Conservation (phyloP, 495 filamentous ascomycete species). For the Penicillium herquei region DNA sequence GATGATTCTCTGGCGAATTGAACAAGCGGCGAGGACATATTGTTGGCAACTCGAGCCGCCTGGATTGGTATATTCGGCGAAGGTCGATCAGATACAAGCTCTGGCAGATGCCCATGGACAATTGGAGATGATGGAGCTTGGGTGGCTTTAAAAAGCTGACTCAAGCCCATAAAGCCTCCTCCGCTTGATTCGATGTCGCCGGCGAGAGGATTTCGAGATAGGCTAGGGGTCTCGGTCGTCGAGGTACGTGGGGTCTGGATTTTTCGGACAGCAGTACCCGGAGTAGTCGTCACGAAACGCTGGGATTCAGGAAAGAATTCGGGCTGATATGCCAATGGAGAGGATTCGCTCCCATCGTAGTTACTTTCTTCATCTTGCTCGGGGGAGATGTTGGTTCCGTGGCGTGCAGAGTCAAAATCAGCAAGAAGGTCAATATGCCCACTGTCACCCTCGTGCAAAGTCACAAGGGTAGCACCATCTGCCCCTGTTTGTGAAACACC, state of each 20-base stretch:
- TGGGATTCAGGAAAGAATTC: conserved; percentile 51
- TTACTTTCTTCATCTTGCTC: conserved; percentile 40
- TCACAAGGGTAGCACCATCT: conserved; percentile 37
- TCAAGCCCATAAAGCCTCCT: conserved; percentile 47
- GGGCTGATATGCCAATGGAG: conserved; percentile 37
- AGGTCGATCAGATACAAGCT: conserved; percentile 47
- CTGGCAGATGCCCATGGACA: conserved; percentile 36
- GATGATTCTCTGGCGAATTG: conserved; percentile 40
- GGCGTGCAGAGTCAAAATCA: conserved; percentile 33
- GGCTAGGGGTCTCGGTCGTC: conserved; percentile 33
- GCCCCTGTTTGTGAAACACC: conserved; percentile 18
- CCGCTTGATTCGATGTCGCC: conserved; percentile 39
- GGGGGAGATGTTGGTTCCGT: conserved; percentile 25
- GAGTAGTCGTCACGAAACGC: conserved; percentile 45
- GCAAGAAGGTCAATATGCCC: conserved; percentile 50
- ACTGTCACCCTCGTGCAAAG: conserved; percentile 44
- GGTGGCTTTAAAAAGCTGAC: conserved; percentile 51
- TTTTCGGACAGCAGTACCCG: conserved; percentile 38
- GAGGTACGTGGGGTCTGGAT: conserved; percentile 26
- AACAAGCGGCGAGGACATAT: conserved; percentile 43
- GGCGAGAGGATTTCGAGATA: conserved; percentile 48
- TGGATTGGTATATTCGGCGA: conserved; percentile 53
- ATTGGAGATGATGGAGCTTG: conserved; percentile 55
- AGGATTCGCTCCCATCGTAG: conserved; percentile 37
- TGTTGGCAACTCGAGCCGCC: conserved; percentile 32